phyloP scores from a whole-genome alignment of 1,284 basidiomycete genomes.

The Malassezia sp. region DNA sequence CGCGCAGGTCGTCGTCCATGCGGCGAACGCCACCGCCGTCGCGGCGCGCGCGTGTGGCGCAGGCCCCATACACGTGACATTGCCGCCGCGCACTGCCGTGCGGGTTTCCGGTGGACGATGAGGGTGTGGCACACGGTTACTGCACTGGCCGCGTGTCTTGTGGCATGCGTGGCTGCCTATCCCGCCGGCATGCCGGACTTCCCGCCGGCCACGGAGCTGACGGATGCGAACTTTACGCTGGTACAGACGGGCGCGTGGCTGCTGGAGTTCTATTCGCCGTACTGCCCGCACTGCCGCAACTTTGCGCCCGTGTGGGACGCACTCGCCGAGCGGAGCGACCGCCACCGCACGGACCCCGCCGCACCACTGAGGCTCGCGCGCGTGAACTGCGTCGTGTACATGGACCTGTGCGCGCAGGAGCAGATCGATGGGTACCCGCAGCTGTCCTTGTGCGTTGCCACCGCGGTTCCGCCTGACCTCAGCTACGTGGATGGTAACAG shows the following conservation, averaged over 20 bases:
- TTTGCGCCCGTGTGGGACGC: constrained; percentile 76
- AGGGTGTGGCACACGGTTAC: constrained; percentile 1
- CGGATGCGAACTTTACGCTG: constrained; percentile 30
- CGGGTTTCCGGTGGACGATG: not conserved
- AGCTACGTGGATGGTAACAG: constrained; percentile 35
- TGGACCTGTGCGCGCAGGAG: constrained; percentile 34
- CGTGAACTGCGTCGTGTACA: constrained; percentile 33
- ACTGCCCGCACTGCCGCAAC: constrained; percentile 62
- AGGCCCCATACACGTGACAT: constrained; percentile 1
- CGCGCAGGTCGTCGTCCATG: not conserved
- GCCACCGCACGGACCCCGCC: constrained; percentile 49
- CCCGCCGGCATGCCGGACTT: not conserved
- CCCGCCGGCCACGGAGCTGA: too few relatives aligned
- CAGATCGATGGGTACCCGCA: constrained; percentile 25
- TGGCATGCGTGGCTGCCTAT: not conserved
- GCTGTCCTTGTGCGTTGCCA: constrained; percentile 25
- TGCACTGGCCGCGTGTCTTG: not conserved
- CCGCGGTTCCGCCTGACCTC: too few relatives aligned
- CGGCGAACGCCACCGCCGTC: not conserved
- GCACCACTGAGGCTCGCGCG: constrained; percentile 40
- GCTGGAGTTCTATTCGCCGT: constrained; percentile 52
- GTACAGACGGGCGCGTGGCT: constrained; percentile 35
- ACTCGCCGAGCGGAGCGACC: constrained; percentile 55
- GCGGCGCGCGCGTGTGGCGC: not conserved
- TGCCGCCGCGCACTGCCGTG: not conserved